These are phyloP conservation scores for Bruguiera gymnorhiza DNA, from an alignment of 345 rosid genomes.

Conservation along the genomic window DNA sequence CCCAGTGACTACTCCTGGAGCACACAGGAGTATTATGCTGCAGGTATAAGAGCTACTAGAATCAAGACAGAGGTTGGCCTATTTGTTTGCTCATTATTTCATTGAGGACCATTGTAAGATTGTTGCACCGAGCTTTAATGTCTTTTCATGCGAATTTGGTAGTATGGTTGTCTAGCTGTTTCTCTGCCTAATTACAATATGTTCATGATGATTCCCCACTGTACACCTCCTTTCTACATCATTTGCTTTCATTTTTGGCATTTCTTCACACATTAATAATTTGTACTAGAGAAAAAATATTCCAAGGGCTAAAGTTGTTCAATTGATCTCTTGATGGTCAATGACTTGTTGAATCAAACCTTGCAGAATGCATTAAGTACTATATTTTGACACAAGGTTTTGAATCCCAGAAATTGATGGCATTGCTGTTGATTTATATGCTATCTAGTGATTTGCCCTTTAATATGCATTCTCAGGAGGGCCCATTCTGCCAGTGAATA, in stretches of 20 bases:
- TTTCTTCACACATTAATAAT: neutral
- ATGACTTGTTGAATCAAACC: too few relatives aligned
- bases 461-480: too few relatives aligned
- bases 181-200: neutral
- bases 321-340: too few relatives aligned
- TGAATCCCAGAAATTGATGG: too few relatives aligned
- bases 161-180: neutral
- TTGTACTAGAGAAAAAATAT: too few relatives aligned
- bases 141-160: neutral
- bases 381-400: too few relatives aligned
- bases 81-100: neutral
- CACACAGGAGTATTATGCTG: constrained; percentile 85
- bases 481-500: too few relatives aligned
- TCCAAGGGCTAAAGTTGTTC: too few relatives aligned
- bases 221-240: neutral
- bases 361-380: too few relatives aligned
- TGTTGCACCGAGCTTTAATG: too few relatives aligned
- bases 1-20: constrained; percentile 75
- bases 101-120: neutral
- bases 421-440: too few relatives aligned
- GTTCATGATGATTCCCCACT: neutral
- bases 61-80: constrained; percentile 81
- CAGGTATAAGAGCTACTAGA: constrained; percentile 89
- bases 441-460: too few relatives aligned
- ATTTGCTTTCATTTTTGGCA: neutral